These are phyloP conservation scores for Acanthamoeba castellanii DNA, from an alignment of 208 protist species.

Conservation along the genomic window DNA sequence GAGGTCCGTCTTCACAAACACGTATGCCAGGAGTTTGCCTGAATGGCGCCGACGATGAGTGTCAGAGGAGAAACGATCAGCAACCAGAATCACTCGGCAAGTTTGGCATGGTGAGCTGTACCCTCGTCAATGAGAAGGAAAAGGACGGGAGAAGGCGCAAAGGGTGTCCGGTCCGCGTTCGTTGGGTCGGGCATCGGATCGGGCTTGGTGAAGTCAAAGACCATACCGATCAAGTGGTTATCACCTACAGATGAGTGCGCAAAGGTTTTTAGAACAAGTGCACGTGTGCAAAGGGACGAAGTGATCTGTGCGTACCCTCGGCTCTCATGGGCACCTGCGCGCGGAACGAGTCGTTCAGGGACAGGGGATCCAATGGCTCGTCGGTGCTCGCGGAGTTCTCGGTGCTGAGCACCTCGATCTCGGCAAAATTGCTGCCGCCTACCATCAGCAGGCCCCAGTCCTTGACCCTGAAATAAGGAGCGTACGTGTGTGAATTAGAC, in stretches of 20 bases:
- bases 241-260: not conserved
- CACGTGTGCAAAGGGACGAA: not conserved
- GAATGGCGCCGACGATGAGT: not conserved
- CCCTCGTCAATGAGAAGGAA: conserved; percentile 51
- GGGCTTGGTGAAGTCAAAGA: not conserved
- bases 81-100: not conserved
- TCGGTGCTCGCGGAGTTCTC: not conserved
- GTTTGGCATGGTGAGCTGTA: not conserved
- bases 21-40: conserved; percentile 35
- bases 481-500: not conserved
- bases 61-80: not conserved
- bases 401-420: conserved; percentile 40
- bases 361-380: not conserved
- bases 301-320: not conserved
- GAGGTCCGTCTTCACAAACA: conserved; percentile 48
- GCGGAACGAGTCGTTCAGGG: conserved; percentile 29
- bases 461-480: not conserved
- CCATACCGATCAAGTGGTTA: conserved; percentile 41
- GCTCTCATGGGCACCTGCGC: conserved; percentile 31
- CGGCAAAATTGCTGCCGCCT: conserved; percentile 57
- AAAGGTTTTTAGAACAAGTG: not conserved
- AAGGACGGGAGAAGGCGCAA: conserved; percentile 34
- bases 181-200: conserved; percentile 40
- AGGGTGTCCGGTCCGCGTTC: conserved; percentile 54
- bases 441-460: conserved; percentile 48